These are phyloP conservation scores for Paramarasmius palmivorus DNA, from an alignment of 1,284 basidiomycete species.

Conservation along the genomic window DNA sequence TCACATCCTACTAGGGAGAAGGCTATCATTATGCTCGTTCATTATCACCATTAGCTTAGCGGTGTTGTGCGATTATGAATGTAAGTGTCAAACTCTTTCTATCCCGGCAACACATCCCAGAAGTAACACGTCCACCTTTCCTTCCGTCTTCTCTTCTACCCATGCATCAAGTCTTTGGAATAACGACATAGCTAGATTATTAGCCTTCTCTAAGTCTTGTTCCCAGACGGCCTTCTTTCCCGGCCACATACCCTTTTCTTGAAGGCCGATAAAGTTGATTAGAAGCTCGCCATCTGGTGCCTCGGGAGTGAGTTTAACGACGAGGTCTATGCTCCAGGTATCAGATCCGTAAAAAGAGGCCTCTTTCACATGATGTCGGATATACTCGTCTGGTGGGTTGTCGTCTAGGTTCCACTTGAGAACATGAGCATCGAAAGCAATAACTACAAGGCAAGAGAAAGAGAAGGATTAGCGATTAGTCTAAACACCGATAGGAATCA, in stretches of 20 bases:
- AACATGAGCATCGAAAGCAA: slow-evolving; percentile 93
- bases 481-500: not conserved
- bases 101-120: slow-evolving; percentile 71
- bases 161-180: slow-evolving; percentile 70
- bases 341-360: slow-evolving; percentile 80
- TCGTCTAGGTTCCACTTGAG: slow-evolving; percentile 83
- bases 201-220: slow-evolving; percentile 34
- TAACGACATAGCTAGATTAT: slow-evolving; percentile 61
- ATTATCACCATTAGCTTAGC: no score
- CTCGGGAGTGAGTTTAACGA: slow-evolving; percentile 49
- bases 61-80: no score
- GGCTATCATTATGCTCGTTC: no score
- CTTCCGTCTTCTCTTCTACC: slow-evolving; percentile 58
- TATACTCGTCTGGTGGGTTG: slow-evolving; percentile 68
- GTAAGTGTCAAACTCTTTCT: slow-evolving; percentile 15
- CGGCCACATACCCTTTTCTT: slow-evolving; percentile 80
- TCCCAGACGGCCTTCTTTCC: slow-evolving; percentile 62
- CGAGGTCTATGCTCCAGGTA: slow-evolving; percentile 71
- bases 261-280: slow-evolving; percentile 71
- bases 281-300: slow-evolving; percentile 31
- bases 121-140: slow-evolving; percentile 64
- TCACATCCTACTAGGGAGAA: no score
- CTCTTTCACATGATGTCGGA: slow-evolving; percentile 92
- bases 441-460: no score
- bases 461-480: not conserved